Evolutionary conservation across 306 rosid species (phyloP).

Genomic region (Quercus rubra): DNA sequence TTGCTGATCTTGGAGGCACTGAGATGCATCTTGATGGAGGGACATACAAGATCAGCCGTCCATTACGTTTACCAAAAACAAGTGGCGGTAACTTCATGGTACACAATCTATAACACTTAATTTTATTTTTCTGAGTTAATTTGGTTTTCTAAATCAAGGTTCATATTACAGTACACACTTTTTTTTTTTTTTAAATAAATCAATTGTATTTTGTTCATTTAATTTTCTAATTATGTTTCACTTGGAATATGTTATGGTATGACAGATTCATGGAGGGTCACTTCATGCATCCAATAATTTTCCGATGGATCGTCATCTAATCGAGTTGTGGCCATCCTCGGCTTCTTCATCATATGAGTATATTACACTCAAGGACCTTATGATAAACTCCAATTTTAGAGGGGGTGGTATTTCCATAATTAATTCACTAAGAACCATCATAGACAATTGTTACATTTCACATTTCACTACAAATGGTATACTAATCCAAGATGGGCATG

Average conservation of each 20-base stretch:
- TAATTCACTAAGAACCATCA: slow-evolving; percentile 31
- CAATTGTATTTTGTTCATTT: neutral
- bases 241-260: neutral
- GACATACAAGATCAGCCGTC: slow-evolving; percentile 39
- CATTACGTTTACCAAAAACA: slow-evolving; percentile 25
- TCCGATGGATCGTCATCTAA: slow-evolving; percentile 26
- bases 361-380: slow-evolving; percentile 41
- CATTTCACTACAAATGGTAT: slow-evolving; percentile 32
- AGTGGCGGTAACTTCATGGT: slow-evolving; percentile 38
- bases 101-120: neutral
- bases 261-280: slow-evolving; percentile 45
- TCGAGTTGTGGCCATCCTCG: slow-evolving; percentile 27
- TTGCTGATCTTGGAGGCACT: slow-evolving; percentile 36
- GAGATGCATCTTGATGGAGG: slow-evolving; percentile 46
- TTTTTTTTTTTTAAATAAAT: neutral
- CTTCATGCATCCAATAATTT: slow-evolving; percentile 33
- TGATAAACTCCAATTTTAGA: slow-evolving; percentile 36
- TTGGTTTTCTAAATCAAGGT: too few relatives aligned
- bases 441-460: slow-evolving; percentile 44
- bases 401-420: slow-evolving; percentile 42
- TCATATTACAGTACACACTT: too few relatives aligned
- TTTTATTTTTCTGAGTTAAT: neutral
- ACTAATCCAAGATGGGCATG: slow-evolving; percentile 32
- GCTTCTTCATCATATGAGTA: slow-evolving; percentile 19
- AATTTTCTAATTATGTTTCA: neutral